Evolutionary conservation across 225 moss, liverwort and hornwort species (phyloP).

Genomic region (Polytrichum commune): DNA sequence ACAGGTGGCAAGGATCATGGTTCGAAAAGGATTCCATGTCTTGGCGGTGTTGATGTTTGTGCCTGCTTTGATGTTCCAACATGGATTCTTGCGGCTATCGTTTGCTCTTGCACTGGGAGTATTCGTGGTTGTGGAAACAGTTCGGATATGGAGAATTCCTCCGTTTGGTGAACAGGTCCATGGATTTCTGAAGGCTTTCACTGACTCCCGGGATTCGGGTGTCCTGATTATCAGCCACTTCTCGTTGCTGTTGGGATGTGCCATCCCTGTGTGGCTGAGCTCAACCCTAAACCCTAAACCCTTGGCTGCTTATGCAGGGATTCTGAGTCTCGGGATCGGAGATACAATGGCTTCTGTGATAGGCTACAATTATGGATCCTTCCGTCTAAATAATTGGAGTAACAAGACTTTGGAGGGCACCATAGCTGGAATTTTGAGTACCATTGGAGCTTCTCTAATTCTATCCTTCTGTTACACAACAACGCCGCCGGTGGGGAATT

Average conservation of each 20-base stretch:
- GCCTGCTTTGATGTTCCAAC: constrained; percentile 77
- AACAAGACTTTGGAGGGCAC: constrained; percentile 93
- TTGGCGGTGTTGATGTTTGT: constrained; percentile 91
- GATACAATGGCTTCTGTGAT: constrained; percentile 92
- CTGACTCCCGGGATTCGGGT: constrained; percentile 86
- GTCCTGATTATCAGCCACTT: constrained; percentile 86
- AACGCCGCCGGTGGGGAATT: constrained; percentile 25
- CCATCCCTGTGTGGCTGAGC: constrained; percentile 91
- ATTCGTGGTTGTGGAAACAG: constrained; percentile 79
- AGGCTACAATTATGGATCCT: constrained; percentile 79
- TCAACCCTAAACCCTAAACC: constrained; percentile 39
- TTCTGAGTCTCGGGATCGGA: constrained; percentile 84
- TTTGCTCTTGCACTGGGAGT: constrained; percentile 74
- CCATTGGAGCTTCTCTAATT: constrained; percentile 43
- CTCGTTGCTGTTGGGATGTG: constrained; percentile 92
- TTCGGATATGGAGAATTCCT: constrained; percentile 70
- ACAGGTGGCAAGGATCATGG: constrained; percentile 61
- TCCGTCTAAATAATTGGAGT: constrained; percentile 62
- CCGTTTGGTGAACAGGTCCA: constrained; percentile 67
- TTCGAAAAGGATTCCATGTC: constrained; percentile 85
- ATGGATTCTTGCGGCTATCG: constrained; percentile 70
- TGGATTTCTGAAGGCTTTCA: constrained; percentile 67
- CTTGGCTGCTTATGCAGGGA: constrained; percentile 83
- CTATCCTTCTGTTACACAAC: constrained; percentile 34
- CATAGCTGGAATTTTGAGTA: constrained; percentile 58